Percentiles rank a stretch among this genome's conserved stretches.
Evolutionary conservation across 768 basidiomycete species (phyloP).

Genomic region (Trametes maxima): DNA sequence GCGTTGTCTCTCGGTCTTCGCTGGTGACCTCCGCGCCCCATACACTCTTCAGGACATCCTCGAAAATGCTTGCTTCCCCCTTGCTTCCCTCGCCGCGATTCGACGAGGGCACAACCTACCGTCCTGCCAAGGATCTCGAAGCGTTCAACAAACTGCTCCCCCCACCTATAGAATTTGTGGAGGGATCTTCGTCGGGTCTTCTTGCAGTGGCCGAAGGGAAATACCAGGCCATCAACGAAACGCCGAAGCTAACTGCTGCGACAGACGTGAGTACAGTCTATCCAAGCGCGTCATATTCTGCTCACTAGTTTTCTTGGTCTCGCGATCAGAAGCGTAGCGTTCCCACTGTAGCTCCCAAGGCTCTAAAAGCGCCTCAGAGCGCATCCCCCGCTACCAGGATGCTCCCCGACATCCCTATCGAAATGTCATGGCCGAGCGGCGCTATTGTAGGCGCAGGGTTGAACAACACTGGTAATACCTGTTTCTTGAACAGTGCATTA

Average conservation of each 20-base stretch:
- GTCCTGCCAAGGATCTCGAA: constrained; percentile 71
- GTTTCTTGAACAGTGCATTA: constrained; percentile 92
- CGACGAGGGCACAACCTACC: constrained; percentile 54
- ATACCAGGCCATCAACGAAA: constrained; percentile 80
- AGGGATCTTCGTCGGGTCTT: constrained; percentile 79
- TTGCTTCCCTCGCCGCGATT: constrained; percentile 58
- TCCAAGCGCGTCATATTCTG: background rate
- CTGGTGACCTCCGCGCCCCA: background rate
- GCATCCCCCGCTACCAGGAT: constrained; percentile 38
- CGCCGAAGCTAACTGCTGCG: constrained; percentile 40
- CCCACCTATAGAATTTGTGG: constrained; percentile 81
- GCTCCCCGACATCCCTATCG: constrained; percentile 56
- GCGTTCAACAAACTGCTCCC: constrained; percentile 78
- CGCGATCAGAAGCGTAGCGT: constrained; percentile 10
- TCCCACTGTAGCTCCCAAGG: constrained; percentile 33
- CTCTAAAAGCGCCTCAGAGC: constrained; percentile 23
- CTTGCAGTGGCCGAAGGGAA: constrained; percentile 72
- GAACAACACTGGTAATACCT: constrained; percentile 89
- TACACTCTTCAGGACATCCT: background rate
- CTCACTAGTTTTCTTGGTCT: background rate
- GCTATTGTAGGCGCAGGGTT: constrained; percentile 62
- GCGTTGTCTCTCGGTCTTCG: background rate
- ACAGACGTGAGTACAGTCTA: constrained; percentile 4
- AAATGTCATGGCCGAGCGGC: constrained; percentile 61
- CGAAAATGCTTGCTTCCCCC: constrained; percentile 68